A percentile compares a stretch with the other conserved stretches of the same genome.
phyloP scores from a whole-genome alignment of 108 stramenopile species.

The Mayamaea pseudoterrestris region DNA sequence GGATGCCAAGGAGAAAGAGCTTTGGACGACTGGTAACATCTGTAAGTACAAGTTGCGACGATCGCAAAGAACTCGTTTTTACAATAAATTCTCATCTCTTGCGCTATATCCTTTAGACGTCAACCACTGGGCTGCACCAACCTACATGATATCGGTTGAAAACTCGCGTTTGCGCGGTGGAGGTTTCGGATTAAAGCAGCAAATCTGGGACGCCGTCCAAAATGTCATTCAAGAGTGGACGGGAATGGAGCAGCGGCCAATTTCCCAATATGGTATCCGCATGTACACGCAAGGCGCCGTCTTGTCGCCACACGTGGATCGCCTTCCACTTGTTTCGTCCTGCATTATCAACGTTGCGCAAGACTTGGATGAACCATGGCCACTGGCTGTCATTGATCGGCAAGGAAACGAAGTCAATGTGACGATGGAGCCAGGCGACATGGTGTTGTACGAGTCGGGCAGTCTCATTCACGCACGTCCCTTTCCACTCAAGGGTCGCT shows the following conservation, averaged over 20 bases:
- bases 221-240: constrained; percentile 83
- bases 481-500: constrained; percentile 71
- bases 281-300: constrained; percentile 75
- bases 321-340: constrained; percentile 78
- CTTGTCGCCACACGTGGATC: constrained; percentile 77
- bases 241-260: constrained; percentile 67
- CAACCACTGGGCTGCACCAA: constrained; percentile 67
- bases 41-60: constrained; percentile 7
- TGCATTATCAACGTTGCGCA: constrained; percentile 85
- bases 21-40: constrained; percentile 54
- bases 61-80: neutral
- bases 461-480: constrained; percentile 44
- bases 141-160: constrained; percentile 74
- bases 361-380: constrained; percentile 90
- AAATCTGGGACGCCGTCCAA: constrained; percentile 66
- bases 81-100: neutral
- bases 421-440: constrained; percentile 46
- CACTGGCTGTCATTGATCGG: constrained; percentile 79
- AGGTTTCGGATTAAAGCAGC: constrained; percentile 39
- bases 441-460: constrained; percentile 58
- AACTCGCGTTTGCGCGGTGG: constrained; percentile 48
- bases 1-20: constrained; percentile 32
- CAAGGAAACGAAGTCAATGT: constrained; percentile 56
- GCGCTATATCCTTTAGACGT: neutral
- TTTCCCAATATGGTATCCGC: constrained; percentile 80